These are phyloP conservation scores for Leishmania major DNA, from an alignment of 208 protist genomes.

Conservation along the genomic window DNA sequence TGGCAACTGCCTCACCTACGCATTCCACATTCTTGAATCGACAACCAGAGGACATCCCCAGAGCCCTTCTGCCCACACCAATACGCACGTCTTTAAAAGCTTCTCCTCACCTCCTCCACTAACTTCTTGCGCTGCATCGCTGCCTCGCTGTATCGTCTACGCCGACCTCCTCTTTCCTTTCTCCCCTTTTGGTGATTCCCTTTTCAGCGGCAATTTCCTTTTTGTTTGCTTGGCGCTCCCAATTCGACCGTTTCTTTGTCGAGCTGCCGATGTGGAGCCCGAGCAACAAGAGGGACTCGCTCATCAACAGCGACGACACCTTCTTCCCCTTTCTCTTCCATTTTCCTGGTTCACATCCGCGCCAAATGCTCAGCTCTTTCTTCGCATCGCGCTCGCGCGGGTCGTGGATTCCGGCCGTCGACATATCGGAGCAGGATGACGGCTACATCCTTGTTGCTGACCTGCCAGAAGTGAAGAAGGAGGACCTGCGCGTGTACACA, in stretches of 20 bases:
- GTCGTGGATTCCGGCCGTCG: slow-evolving; percentile 76
- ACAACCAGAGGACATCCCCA: neutral
- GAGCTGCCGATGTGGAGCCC: neutral
- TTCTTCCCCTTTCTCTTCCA: slow-evolving; percentile 17
- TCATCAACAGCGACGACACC: neutral
- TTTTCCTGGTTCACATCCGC: neutral
- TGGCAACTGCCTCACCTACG: neutral
- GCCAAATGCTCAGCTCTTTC: slow-evolving; percentile 42
- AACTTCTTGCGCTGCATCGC: neutral
- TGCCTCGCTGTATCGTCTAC: neutral
- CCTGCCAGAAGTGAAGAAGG: slow-evolving; percentile 75
- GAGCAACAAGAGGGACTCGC: slow-evolving; percentile 9
- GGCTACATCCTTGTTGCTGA: slow-evolving; percentile 68
- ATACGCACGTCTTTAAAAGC: neutral
- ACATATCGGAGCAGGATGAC: slow-evolving; percentile 62
- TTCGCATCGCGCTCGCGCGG: slow-evolving; percentile 57
- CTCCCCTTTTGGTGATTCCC: neutral
- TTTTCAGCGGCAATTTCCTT: too few relatives aligned
- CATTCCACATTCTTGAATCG: neutral
- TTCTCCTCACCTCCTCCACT: neutral
- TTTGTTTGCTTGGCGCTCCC: neutral
- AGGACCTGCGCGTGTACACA: slow-evolving; percentile 68
- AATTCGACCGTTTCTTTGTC: neutral
- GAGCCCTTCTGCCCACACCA: neutral
- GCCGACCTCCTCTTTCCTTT: neutral